phyloP scores from a whole-genome alignment of 2,329 filamentous ascomycete species.

The Tolypocladium ovalisporum region DNA sequence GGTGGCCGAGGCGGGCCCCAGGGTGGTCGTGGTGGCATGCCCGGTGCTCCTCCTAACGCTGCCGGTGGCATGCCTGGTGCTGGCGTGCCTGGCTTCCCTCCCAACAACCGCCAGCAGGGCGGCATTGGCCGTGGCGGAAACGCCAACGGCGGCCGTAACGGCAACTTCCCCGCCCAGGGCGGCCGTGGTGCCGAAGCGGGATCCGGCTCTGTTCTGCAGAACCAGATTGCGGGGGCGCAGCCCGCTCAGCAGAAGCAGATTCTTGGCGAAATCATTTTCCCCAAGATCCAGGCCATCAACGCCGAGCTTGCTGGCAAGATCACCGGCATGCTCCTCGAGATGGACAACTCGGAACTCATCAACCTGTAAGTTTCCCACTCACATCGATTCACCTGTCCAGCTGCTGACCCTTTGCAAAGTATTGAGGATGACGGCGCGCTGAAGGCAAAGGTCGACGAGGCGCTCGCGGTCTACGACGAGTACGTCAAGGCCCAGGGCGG shows the following conservation, averaged over 20 bases:
- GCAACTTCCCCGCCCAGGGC: constrained; percentile 35
- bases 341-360: constrained; percentile 92
- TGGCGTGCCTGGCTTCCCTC: constrained; percentile 46
- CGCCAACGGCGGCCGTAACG: constrained; percentile 29
- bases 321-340: constrained; percentile 98
- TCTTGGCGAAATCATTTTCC: constrained; percentile 94
- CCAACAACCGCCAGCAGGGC: constrained; percentile 42
- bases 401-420: constrained; percentile 33
- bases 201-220: constrained; percentile 37
- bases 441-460: constrained; percentile 93
- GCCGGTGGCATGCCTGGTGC: constrained; percentile 34
- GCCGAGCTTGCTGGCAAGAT: constrained; percentile 97
- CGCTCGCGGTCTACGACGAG: constrained; percentile 93
- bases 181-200: constrained; percentile 30
- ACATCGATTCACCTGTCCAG: constrained; percentile 8
- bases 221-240: constrained; percentile 44
- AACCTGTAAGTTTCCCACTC: constrained; percentile 65
- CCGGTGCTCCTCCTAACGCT: constrained; percentile 61
- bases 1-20: constrained; percentile 55
- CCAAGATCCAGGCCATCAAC: constrained; percentile 93
- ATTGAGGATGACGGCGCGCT: constrained; percentile 84
- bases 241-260: constrained; percentile 94
- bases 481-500: constrained; percentile 79
- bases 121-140: constrained; percentile 34
- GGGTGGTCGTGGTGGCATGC: constrained; percentile 63